A percentile compares a stretch with the other conserved stretches of the same genome.
Conservation (phyloP, 2,329 filamentous ascomycete species). For the Phialophora verrucosa region DNA sequence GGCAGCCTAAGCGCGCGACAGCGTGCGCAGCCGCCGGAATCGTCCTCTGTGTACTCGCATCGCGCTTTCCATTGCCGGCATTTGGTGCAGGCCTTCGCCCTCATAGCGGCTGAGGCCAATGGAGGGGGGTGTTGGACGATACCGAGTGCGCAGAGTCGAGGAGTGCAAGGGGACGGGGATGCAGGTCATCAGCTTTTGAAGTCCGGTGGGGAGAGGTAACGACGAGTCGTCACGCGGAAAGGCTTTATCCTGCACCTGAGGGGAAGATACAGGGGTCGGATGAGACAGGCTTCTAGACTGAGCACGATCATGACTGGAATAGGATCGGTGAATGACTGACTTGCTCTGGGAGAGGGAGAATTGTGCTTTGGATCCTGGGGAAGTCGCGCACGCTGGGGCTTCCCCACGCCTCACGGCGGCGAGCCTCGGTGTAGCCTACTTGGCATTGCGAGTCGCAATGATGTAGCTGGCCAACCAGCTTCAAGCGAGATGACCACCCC, state of each 20-base stretch:
- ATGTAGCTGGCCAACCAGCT: not conserved
- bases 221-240: not conserved
- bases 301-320: not conserved
- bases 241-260: not conserved
- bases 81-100: constrained; percentile 20
- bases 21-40: constrained; percentile 13
- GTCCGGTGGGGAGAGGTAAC: not conserved
- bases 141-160: constrained; percentile 7
- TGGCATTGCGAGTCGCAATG: constrained; percentile 7
- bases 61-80: constrained; percentile 24
- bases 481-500: not conserved
- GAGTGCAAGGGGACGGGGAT: not conserved
- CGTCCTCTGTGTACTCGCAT: constrained; percentile 7
- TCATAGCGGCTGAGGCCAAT: constrained; percentile 10
- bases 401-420: not conserved
- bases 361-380: not conserved
- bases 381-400: not conserved
- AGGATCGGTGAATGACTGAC: not conserved
- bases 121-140: not conserved
- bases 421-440: not conserved
- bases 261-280: not conserved
- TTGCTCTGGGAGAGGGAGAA: not conserved
- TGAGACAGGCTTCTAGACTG: not conserved
- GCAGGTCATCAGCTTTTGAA: not conserved
- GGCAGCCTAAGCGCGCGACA: constrained; percentile 17